A percentile compares a stretch with the other conserved stretches of the same genome.
phyloP scores from a whole-genome alignment of 73 alveolate species.

The Symbiodinium natans region DNA sequence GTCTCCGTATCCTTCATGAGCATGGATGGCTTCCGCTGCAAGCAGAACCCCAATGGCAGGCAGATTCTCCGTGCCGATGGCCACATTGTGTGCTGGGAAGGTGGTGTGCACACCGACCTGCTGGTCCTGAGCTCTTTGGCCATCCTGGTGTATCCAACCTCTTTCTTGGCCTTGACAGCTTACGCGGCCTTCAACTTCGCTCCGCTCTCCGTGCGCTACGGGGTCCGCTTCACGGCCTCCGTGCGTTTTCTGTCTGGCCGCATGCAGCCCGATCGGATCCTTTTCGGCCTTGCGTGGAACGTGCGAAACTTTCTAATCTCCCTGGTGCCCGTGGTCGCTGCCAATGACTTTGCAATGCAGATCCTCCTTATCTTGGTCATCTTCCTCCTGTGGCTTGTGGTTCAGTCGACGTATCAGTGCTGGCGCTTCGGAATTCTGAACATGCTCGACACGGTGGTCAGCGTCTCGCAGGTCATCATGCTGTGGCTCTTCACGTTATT shows the following conservation, averaged over 20 bases:
- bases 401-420: background rate
- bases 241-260: conserved; percentile 29
- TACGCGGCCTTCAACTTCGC: background rate
- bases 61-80: conserved; percentile 15
- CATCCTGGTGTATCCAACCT: background rate
- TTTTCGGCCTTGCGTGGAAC: too few species aligned
- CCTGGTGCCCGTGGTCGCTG: conserved; percentile 1
- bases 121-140: background rate
- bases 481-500: too few species aligned
- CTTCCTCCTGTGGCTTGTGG: conserved; percentile 3
- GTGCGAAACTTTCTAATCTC: conserved; percentile 7
- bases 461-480: conserved; percentile 17
- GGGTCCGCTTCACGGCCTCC: background rate
- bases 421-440: conserved; percentile 23
- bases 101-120: conserved; percentile 16
- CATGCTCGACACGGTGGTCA: conserved; percentile 9
- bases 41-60: background rate
- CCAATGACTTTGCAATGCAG: conserved; percentile 4
- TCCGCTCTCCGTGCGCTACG: conserved; percentile 22
- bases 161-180: background rate
- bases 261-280: conserved; percentile 17
- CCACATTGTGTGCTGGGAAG: conserved; percentile 18
- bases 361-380: background rate
- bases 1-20: too few species aligned
- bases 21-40: conserved; percentile 28